Evolutionary conservation across 345 rosid species (phyloP).

Genomic region (Dipteronia dyeriana): DNA sequence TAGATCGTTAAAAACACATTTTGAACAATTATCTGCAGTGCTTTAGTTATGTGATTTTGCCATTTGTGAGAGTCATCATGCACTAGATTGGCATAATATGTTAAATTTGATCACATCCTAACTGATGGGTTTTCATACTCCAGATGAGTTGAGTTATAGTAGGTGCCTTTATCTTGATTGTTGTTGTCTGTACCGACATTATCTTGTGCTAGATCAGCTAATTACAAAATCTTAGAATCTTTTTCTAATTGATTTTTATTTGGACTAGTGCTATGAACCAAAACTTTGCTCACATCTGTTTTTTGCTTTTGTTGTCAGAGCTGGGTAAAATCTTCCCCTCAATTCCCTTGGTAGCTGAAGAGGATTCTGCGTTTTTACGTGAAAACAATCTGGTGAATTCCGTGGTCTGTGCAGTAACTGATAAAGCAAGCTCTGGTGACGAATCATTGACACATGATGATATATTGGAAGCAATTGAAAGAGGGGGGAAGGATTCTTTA

Average conservation of each 20-base stretch:
- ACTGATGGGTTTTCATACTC: not conserved
- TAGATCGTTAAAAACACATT: too few species aligned
- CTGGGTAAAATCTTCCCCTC: slow-evolving; percentile 72
- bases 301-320: slow-evolving; percentile 45
- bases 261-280: not conserved
- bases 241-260: not conserved
- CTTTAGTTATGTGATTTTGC: not conserved
- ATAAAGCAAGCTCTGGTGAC: slow-evolving; percentile 43
- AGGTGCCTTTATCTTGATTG: not conserved
- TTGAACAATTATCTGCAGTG: not conserved
- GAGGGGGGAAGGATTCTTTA: slow-evolving; percentile 67
- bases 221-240: not conserved
- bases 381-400: slow-evolving; percentile 64
- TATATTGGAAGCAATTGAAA: slow-evolving; percentile 79
- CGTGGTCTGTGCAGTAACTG: slow-evolving; percentile 58
- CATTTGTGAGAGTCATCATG: not conserved
- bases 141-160: not conserved
- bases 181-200: not conserved
- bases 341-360: slow-evolving; percentile 92
- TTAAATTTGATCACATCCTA: not conserved
- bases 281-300: not conserved
- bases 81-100: not conserved
- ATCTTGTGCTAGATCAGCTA: not conserved
- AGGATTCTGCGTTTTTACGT: slow-evolving; percentile 74
- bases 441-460: slow-evolving; percentile 52